Evolutionary conservation across 768 basidiomycete species (phyloP).

Genomic region (Tricholoma bakamatsutake): DNA sequence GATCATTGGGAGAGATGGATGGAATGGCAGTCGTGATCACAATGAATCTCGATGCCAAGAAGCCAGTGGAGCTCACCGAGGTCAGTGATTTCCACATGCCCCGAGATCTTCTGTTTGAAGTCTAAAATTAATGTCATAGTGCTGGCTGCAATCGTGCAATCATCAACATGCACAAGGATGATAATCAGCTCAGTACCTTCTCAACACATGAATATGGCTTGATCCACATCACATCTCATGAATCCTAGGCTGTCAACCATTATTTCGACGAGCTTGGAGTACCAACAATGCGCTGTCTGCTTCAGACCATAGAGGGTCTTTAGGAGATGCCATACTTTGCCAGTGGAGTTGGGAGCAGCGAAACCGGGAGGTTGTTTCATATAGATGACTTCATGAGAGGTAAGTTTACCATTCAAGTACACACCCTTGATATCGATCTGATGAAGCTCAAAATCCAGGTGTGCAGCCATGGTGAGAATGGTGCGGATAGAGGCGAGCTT

Average conservation of each 20-base stretch:
- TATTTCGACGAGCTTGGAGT: conserved; percentile 1
- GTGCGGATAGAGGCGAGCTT: too few species aligned
- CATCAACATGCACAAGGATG: conserved; percentile 14
- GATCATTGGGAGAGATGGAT: not conserved
- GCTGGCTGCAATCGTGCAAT: conserved; percentile 21
- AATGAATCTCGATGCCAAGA: conserved; percentile 17
- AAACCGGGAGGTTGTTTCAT: too few species aligned
- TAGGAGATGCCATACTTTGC: too few species aligned
- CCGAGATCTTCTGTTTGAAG: conserved; percentile 13
- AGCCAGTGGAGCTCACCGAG: conserved; percentile 18
- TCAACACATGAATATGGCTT: conserved; percentile 20
- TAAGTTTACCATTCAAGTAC: too few species aligned
- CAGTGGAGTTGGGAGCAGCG: too few species aligned
- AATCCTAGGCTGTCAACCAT: conserved; percentile 11
- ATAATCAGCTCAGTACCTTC: conserved; percentile 11
- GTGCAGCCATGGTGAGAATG: too few species aligned
- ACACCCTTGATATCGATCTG: too few species aligned
- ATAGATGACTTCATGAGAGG: too few species aligned
- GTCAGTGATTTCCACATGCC: conserved; percentile 6
- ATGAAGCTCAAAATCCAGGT: too few species aligned
- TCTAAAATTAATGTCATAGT: conserved; percentile 9
- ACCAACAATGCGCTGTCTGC: too few species aligned
- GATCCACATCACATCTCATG: conserved; percentile 14
- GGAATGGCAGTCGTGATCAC: conserved; percentile 1
- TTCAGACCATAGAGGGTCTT: too few species aligned